These are phyloP conservation scores for Beauveria caledonica DNA, from an alignment of 2,329 filamentous ascomycete genomes.

Conservation along the genomic window DNA sequence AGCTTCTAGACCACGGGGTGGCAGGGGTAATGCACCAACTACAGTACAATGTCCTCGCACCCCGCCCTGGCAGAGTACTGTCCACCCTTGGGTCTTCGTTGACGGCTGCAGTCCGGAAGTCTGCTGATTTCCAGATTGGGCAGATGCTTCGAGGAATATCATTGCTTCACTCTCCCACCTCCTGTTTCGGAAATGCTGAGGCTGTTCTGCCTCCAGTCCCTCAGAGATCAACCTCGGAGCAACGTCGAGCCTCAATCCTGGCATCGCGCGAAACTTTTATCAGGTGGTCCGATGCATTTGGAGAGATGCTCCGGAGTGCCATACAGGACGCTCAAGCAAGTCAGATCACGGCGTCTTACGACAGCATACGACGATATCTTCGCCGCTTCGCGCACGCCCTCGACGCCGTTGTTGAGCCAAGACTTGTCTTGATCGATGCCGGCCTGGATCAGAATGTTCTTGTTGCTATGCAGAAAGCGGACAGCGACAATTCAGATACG, in stretches of 20 bases:
- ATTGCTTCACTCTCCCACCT: constrained; percentile 34
- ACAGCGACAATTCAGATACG: not conserved
- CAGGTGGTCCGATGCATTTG: constrained; percentile 48
- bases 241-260: not conserved
- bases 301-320: constrained; percentile 45
- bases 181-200: constrained; percentile 36
- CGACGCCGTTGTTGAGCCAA: constrained; percentile 42
- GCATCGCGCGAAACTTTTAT: not conserved
- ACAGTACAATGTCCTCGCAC: constrained; percentile 36
- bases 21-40: constrained; percentile 21
- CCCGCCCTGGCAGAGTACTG: constrained; percentile 31
- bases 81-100: constrained; percentile 27
- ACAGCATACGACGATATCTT: constrained; percentile 44
- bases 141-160: constrained; percentile 37
- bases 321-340: constrained; percentile 54
- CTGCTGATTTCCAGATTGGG: constrained; percentile 40
- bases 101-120: constrained; percentile 24
- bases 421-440: constrained; percentile 47
- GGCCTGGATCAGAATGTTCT: constrained; percentile 43
- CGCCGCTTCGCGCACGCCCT: constrained; percentile 39
- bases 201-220: constrained; percentile 19
- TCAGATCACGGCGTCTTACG: constrained; percentile 49
- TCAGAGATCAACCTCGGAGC: not conserved
- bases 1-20: constrained; percentile 24
- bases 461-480: constrained; percentile 21